Base-by-base conservation (phyloP, 2,329 filamentous ascomycete species). In the Colletotrichum limetticola region DNA sequence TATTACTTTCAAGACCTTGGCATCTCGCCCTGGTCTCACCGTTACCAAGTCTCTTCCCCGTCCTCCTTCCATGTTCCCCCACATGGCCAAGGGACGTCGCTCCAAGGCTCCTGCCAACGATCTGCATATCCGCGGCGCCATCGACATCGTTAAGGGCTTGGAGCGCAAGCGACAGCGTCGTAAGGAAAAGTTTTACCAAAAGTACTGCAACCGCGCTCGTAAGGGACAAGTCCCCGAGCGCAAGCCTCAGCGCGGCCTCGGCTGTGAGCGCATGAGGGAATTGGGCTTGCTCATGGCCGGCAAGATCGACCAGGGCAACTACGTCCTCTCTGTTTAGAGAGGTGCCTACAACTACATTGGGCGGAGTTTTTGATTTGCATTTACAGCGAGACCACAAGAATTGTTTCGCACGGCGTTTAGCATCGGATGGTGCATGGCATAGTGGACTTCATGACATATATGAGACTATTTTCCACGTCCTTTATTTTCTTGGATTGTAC, bases 111-210 rank as follows among this genome's bases (percentile, higher is more conserved):
- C 79, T 63, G 72, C 76, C 19, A 79, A 80, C 61, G 88, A 92
- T 63, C 85, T 91, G 55, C 95, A 97, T 75, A 90, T 94, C 11
- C 93, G 97, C 75, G 95, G 95, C n/a, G 95, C 97, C 46, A 97
- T 99, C 76, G 97, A 98, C 82, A 99, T 98, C 74, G 94, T 98
- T 83, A 97, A 98, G 82, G 97, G 97, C 9, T 89, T 99, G 1
- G 97, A 99, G 85, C 93, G 94, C 83, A 98, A 98, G 86, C 93
- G 95, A 30, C 94, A 97, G 85, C 92, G 97, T 76, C 93, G 97
- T 77, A 95, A 93, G 84, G 95, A 98, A 83, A 98, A 98, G 83
- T 93, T 95, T 79, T 93, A 94, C 80, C 93, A 95, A 78, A 97
- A 97, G 82, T 93, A 96, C 80, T 97, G 94, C 85, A 92, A 95